phyloP scores from a whole-genome alignment of 2,329 filamentous ascomycete genomes.

The Rhinocladiella similis region DNA sequence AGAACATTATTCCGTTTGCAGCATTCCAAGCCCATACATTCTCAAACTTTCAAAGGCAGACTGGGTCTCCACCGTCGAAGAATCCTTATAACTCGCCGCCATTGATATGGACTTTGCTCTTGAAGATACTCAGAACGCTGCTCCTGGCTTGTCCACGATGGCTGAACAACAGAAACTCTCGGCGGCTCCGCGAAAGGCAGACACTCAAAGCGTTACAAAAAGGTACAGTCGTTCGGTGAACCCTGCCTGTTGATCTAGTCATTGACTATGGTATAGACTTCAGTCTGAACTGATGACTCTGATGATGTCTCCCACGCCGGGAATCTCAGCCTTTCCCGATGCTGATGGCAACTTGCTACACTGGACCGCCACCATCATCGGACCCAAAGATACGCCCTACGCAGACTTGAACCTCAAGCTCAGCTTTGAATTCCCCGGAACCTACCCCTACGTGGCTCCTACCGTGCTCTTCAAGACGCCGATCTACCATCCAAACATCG shows the following conservation, averaged over 20 bases:
- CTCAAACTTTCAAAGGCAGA: conserved; percentile 12
- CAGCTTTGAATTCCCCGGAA: conserved; percentile 82
- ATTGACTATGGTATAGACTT: conserved; percentile 57
- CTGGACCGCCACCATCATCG: conserved; percentile 92
- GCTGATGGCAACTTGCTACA: conserved; percentile 85
- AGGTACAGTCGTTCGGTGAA: conserved; percentile 50
- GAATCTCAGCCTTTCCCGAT: conserved; percentile 91
- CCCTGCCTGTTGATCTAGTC: too few species aligned
- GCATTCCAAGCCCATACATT: conserved; percentile 21
- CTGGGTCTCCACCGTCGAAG: conserved; percentile 3
- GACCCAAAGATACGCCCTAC: conserved; percentile 89
- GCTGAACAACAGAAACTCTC: conserved; percentile 62
- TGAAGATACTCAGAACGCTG: conserved; percentile 68
- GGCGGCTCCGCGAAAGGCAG: conserved; percentile 57
- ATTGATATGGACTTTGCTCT: conserved; percentile 53
- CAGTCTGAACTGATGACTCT: conserved; percentile 98
- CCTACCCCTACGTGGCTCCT: conserved; percentile 90
- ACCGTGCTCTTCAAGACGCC: conserved; percentile 96
- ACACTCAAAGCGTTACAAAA: conserved; percentile 75
- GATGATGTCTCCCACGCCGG: conserved; percentile 92
- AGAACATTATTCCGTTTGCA: conserved; percentile 28
- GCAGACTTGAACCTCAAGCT: conserved; percentile 87
- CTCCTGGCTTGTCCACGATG: conserved; percentile 54
- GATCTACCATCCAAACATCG: conserved; percentile 98
- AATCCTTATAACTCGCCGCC: not conserved